Evolutionary conservation across 352 stramenopile species (phyloP).

Genomic region (Phytophthora boehmeriae): DNA sequence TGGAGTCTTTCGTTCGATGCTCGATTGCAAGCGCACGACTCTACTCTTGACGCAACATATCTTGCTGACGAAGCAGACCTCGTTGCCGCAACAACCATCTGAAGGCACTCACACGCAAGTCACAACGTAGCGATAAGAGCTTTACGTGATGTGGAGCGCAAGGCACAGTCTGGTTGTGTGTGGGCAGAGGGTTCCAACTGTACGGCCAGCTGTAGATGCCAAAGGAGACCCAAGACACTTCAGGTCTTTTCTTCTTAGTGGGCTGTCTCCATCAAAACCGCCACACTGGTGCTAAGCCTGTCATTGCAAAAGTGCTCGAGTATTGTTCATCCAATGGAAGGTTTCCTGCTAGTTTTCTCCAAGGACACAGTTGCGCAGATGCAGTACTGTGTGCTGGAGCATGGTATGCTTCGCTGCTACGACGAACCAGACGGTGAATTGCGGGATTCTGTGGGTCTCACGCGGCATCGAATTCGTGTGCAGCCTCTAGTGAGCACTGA

Average conservation of each 20-base stretch:
- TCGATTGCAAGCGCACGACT: neutral
- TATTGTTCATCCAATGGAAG: constrained; percentile 64
- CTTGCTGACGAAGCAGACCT: neutral
- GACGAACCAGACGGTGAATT: constrained; percentile 42
- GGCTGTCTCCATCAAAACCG: constrained; percentile 14
- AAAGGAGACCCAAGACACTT: constrained; percentile 12
- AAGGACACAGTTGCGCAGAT: constrained; percentile 46
- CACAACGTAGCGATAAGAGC: neutral
- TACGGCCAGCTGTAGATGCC: constrained; percentile 16
- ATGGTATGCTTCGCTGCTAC: constrained; percentile 63
- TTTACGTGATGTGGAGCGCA: constrained; percentile 23
- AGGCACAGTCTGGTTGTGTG: constrained; percentile 18
- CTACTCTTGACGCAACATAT: neutral
- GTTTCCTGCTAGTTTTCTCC: constrained; percentile 70
- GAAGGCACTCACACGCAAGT: constrained; percentile 2
- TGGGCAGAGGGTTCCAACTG: constrained; percentile 15
- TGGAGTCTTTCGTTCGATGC: constrained; percentile 1
- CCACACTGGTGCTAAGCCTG: constrained; percentile 6
- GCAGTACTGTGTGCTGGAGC: constrained; percentile 76
- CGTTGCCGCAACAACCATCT: neutral
- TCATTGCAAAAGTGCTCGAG: constrained; percentile 14
- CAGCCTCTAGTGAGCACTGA: constrained; percentile 45
- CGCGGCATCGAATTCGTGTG: constrained; percentile 67
- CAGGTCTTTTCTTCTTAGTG: neutral
- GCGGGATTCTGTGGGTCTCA: constrained; percentile 57